Base-by-base conservation (phyloP, 2,329 filamentous ascomycete species). In the Madurella fahalii region DNA sequence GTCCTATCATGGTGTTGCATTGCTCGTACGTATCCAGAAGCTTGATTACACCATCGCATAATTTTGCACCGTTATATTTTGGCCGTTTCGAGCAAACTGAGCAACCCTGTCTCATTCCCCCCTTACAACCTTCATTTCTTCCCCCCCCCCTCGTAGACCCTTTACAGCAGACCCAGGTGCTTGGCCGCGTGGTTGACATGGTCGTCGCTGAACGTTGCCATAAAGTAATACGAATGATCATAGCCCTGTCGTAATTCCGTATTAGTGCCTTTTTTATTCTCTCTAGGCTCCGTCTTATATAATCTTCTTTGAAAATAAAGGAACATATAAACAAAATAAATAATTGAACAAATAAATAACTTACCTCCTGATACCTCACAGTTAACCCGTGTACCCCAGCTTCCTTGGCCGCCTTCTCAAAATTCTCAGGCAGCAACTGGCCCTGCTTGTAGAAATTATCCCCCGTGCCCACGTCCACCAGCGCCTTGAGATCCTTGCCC, bases 181-280 rank as follows among this genome's bases (percentile, higher is more conserved):
- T 94, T 96, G 62, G 92, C 93, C 57, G 91, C 91, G 74, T 95
- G 90, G 65, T 90, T 86, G 63, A 97, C 81, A 72, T 99, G 94
- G 64, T 97, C 92, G 66, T 89, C 86, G 42, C 87, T 83, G 70
- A 99, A 99, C 15, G 84, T 85, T 37, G 92, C 86, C 78, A 99
- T 95, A 73, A 96, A 96, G 74, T 85, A 99, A 76, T 99, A 99
- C 59, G 90, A 95, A 75, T 99, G 94, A 71, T 99, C 94, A 69
- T 99, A 97, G 58, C 85, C 91, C 74, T 89, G 31, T 11, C 20
- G n/a, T 39, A 40, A 20, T 30, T 42, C n/a, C 46, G 56, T 37
- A 56, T 45, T 46, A 49, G 9, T 40, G 20, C 32, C 13, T 41
- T 16, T 31, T 40, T 37, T 17, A 30, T 17, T 34, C 37, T n/a